These are phyloP conservation scores for Wallemia mellicola DNA, from an alignment of 1,284 basidiomycete genomes.

Conservation along the genomic window DNA sequence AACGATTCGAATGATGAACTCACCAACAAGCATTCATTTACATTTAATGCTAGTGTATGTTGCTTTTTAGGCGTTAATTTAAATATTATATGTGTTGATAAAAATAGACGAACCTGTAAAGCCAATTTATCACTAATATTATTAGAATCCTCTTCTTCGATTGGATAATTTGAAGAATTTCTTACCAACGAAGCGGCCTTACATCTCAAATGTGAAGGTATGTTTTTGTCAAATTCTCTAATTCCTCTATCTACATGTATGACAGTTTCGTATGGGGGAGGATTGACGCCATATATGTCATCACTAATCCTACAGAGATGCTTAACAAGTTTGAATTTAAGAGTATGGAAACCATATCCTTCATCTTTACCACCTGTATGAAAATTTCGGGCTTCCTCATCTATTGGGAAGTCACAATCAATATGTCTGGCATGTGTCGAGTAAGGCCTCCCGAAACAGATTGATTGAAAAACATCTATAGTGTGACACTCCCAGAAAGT, in stretches of 20 bases:
- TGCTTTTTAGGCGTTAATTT: no score
- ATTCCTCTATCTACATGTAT: background rate
- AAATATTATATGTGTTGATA: no score
- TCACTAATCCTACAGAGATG: slow-evolving; percentile 3
- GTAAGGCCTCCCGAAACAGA: slow-evolving; percentile 10
- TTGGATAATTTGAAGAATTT: background rate
- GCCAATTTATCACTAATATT: background rate
- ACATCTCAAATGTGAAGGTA: background rate
- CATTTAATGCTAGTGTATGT: slow-evolving; percentile 8
- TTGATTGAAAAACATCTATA: slow-evolving; percentile 10
- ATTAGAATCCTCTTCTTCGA: background rate
- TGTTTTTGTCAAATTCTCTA: background rate
- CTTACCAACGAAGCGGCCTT: background rate
- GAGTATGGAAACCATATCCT: slow-evolving; percentile 5
- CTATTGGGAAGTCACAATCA: slow-evolving; percentile 7
- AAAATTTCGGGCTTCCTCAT: slow-evolving; percentile 1
- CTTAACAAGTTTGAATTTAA: slow-evolving; percentile 8
- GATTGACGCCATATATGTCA: background rate
- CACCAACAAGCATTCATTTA: slow-evolving; percentile 16
- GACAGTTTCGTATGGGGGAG: background rate
- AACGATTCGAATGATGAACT: no score
- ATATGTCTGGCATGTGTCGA: background rate
- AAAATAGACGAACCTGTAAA: no score
- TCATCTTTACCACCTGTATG: background rate
- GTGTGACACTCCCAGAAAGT: slow-evolving; percentile 12